Percentiles rank a stretch among this genome's conserved stretches.
Conservation (phyloP, 805 yeast species). For the Saccharomycopsis fibuligera region DNA sequence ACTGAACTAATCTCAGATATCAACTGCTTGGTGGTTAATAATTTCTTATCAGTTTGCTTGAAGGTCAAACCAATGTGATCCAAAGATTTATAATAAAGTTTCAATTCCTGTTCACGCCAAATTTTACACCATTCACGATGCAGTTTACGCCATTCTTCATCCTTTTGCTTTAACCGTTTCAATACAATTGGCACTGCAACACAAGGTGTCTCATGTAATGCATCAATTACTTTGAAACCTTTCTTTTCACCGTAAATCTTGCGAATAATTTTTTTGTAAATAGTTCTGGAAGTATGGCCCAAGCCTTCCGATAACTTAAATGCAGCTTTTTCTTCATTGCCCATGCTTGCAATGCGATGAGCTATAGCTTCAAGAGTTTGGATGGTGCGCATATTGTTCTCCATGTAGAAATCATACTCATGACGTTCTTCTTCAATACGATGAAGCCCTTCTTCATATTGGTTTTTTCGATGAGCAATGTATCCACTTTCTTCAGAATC, state of each 20-base stretch:
- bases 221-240: conserved; percentile 93
- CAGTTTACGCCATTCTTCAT: conserved; percentile 98
- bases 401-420: conserved; percentile 94
- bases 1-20: conserved; percentile 89
- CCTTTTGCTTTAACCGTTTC: conserved; percentile 91
- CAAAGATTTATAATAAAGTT: conserved; percentile 84
- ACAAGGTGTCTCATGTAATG: conserved; percentile 91
- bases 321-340: conserved; percentile 76
- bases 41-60: conserved; percentile 92
- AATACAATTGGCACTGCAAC: conserved; percentile 91
- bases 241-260: conserved; percentile 91
- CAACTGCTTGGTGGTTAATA: conserved; percentile 80
- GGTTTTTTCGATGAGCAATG: conserved; percentile 97
- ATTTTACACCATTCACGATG: conserved; percentile 99
- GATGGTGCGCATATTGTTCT: conserved; percentile 88
- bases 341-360: conserved; percentile 87
- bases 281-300: conserved; percentile 85
- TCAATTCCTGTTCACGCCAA: conserved; percentile 98
- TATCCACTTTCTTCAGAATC: conserved; percentile 99
- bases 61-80: conserved; percentile 95
- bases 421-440: conserved; percentile 97
- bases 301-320: conserved; percentile 89
- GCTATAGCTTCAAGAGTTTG: conserved; percentile 95
- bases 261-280: conserved; percentile 88
- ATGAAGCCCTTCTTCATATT: conserved; percentile 91